Evolutionary conservation across 495 filamentous ascomycete genomes (phyloP), one percentile per base, ranked within the genome.

Genomic region (Trichodelitschia bisporula): DNA sequence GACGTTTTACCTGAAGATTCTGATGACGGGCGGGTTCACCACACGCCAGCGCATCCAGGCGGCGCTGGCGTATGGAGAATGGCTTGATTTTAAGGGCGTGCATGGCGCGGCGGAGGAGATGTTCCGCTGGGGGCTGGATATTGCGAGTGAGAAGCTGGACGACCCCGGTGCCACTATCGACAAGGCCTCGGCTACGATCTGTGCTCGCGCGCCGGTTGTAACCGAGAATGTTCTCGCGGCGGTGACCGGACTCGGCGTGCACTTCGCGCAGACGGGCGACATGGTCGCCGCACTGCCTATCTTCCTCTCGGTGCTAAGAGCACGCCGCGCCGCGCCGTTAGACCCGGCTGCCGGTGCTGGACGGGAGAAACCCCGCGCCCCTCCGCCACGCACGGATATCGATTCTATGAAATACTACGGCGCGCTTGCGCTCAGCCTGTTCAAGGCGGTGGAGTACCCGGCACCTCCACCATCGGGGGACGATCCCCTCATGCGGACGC

Each of bases 241-340:
- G 3, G 64, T 72, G 19, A 91, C 79, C 1, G 69, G 75, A 29
- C 53, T 84, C 6, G 82, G 71, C 1, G 67, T 73, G 13, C 72
- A 82, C 51, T 60, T 72, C 30, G 84, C 86, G 15, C 58, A 63
- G 8, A 60, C 56, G 33, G 66, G 58, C 16, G 57, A 78, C 36
- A 39, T 73, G 18, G 43, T 59, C 15, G 46, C 50, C 3, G 77
- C 84, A 9, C 59, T 97, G 2, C 74, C 82, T n/a, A 74, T 91
- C 26, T 71, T 84, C 41, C 64, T 86, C 29, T 86, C 79, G 9
- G 57, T 91, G 25, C 60, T 97, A 4, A 69, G 77, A 37, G 75
- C 77, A 4, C 63, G 78, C 15, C 58, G 63, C 6, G 46, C 48
- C 20, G 53, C 62, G 43, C 1, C 33, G 29, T n/a, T n/a, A n/a